These are phyloP conservation scores for Amoeboaphelidium protococcarum DNA, from an alignment of 371 early-diverging fungal genomes.

Conservation along the genomic window DNA sequence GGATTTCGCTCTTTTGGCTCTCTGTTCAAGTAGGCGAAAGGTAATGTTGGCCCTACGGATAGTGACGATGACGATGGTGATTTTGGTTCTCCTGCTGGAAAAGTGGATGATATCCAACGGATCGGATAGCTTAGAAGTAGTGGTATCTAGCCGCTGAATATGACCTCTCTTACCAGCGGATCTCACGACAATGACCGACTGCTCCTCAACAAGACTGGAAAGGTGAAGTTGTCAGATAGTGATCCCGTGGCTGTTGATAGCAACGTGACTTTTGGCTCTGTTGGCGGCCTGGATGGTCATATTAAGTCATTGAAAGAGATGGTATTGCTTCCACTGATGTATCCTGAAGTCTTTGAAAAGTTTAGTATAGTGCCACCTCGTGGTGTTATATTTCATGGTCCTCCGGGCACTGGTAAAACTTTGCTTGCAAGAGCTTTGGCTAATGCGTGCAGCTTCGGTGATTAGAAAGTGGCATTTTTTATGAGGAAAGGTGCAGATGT, in stretches of 20 bases:
- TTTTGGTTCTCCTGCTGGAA: not conserved
- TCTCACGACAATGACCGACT: not conserved
- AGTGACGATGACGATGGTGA: not conserved
- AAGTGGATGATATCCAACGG: not conserved
- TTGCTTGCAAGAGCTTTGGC: conserved; percentile 41
- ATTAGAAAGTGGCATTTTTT: conserved; percentile 38
- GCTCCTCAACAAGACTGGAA: conserved; percentile 1
- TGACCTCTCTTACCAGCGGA: no score
- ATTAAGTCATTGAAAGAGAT: conserved; percentile 30
- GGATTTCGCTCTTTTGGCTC: not conserved
- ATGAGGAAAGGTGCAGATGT: conserved; percentile 48
- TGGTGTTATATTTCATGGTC: conserved; percentile 34
- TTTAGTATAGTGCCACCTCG: conserved; percentile 31
- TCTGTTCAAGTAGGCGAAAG: not conserved
- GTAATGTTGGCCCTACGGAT: not conserved
- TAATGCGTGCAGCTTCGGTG: conserved; percentile 23
- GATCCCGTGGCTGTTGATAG: conserved; percentile 1
- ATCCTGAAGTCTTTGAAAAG: conserved; percentile 32
- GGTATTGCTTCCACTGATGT: conserved; percentile 51
- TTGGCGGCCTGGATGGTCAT: conserved; percentile 13
- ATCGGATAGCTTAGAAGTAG: not conserved
- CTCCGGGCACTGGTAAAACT: conserved; percentile 32
- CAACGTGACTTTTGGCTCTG: conserved; percentile 11
- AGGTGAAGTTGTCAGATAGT: conserved; percentile 4
- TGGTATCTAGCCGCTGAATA: not conserved